A percentile compares a stretch with the other conserved stretches of the same genome.
Evolutionary conservation across 495 filamentous ascomycete species (phyloP).

Genomic region (Neurospora sp.): DNA sequence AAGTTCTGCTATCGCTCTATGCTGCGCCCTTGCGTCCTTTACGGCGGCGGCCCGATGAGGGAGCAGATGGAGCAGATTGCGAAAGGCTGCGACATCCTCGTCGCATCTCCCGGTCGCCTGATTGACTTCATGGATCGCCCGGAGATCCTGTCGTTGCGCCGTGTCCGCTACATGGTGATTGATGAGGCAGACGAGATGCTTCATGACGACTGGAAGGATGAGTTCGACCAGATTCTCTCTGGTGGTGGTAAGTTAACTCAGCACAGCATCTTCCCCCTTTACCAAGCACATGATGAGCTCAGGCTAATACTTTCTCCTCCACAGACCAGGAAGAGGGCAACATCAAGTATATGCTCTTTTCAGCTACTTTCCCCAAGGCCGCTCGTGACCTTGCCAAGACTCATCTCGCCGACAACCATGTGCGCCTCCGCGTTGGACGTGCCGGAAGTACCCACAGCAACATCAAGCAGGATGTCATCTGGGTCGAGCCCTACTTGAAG

Average conservation of each 20-base stretch:
- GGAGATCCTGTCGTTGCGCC: slow-evolving; percentile 57
- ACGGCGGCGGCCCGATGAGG: slow-evolving; percentile 64
- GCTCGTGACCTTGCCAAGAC: slow-evolving; percentile 66
- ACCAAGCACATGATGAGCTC: slow-evolving; percentile 5
- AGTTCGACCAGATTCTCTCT: slow-evolving; percentile 60
- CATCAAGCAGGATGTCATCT: slow-evolving; percentile 68
- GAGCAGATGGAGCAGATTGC: slow-evolving; percentile 62
- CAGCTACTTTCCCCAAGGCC: slow-evolving; percentile 76
- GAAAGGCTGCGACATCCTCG: slow-evolving; percentile 79
- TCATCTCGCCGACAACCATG: slow-evolving; percentile 59
- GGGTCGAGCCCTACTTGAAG: slow-evolving; percentile 52
- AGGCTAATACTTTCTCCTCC: slow-evolving; percentile 10
- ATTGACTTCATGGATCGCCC: slow-evolving; percentile 68
- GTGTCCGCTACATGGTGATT: slow-evolving; percentile 74
- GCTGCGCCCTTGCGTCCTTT: slow-evolving; percentile 68
- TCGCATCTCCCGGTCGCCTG: slow-evolving; percentile 81
- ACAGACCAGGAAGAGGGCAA: slow-evolving; percentile 68
- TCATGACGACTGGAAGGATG: slow-evolving; percentile 58
- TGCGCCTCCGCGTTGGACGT: slow-evolving; percentile 77
- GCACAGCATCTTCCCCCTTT: not conserved
- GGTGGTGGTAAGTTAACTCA: slow-evolving; percentile 54
- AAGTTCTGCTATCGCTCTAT: not conserved
- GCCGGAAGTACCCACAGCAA: slow-evolving; percentile 69
- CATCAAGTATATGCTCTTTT: slow-evolving; percentile 85
- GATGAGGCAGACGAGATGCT: slow-evolving; percentile 96